Evolutionary conservation across 768 basidiomycete species (phyloP).

Genomic region (Pisolithus tinctorius): DNA sequence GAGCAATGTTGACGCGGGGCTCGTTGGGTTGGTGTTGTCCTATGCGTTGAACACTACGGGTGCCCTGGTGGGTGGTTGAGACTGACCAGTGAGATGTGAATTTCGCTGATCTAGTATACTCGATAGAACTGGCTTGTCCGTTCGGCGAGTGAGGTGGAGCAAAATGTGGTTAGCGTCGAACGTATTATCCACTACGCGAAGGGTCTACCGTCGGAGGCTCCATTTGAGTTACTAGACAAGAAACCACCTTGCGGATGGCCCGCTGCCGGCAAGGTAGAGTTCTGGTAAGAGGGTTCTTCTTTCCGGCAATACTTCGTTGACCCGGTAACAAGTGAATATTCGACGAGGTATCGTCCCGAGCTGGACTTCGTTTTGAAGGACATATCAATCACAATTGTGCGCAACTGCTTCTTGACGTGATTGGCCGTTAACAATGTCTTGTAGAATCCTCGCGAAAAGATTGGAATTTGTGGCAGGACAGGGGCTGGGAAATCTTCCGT

Average conservation of each 20-base stretch:
- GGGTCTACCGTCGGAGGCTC: conserved; percentile 66
- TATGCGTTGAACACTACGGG: conserved; percentile 82
- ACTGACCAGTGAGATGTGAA: not conserved
- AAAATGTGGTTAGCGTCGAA: conserved; percentile 86
- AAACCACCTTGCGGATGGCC: conserved; percentile 67
- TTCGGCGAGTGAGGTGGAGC: conserved; percentile 82
- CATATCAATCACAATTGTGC: conserved; percentile 63
- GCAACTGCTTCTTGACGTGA: conserved; percentile 9
- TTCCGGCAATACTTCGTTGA: not conserved
- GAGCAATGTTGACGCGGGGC: conserved; percentile 75
- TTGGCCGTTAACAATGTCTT: conserved; percentile 5
- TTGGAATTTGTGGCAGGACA: conserved; percentile 85
- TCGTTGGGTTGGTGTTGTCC: conserved; percentile 80
- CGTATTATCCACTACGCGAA: conserved; percentile 75
- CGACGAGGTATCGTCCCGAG: conserved; percentile 72
- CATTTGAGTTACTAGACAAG: conserved; percentile 55
- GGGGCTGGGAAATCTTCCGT: conserved; percentile 78
- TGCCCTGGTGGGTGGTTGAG: conserved; percentile 50
- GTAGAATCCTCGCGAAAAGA: conserved; percentile 71
- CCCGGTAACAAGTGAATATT: conserved; percentile 47
- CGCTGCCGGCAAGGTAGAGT: conserved; percentile 61
- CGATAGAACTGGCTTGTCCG: conserved; percentile 75
- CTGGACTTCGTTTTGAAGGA: conserved; percentile 76
- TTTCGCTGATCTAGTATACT: not conserved
- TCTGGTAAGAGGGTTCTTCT: conserved; percentile 39